These are phyloP conservation scores for Saturnispora ahearnii DNA, from an alignment of 805 yeast species.

Conservation along the genomic window DNA sequence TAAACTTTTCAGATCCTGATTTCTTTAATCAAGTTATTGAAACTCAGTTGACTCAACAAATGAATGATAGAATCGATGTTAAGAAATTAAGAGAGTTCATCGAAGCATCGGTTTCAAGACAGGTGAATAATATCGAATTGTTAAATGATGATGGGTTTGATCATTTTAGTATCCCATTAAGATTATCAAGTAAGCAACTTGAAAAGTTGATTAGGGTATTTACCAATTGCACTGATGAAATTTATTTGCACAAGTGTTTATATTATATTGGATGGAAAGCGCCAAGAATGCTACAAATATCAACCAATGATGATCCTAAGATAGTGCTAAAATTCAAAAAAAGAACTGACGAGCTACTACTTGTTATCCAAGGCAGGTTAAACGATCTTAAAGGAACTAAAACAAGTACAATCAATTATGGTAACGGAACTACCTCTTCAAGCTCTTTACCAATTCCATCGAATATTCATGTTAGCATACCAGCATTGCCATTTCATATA, in stretches of 20 bases:
- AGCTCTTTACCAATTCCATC: background rate
- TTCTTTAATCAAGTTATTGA: constrained; percentile 63
- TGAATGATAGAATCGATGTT: constrained; percentile 70
- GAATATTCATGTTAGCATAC: background rate
- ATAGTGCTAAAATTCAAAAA: constrained; percentile 7
- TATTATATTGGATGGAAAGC: constrained; percentile 2
- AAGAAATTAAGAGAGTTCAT: constrained; percentile 42
- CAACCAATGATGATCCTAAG: constrained; percentile 9
- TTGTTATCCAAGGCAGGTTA: background rate
- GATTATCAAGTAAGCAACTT: background rate
- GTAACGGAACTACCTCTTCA: background rate
- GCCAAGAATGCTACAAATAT: constrained; percentile 1
- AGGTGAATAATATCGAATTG: background rate
- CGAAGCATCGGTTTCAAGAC: background rate
- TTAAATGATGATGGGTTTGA: background rate
- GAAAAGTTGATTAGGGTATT: background rate
- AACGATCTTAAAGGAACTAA: background rate
- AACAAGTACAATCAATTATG: background rate
- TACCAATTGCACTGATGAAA: background rate
- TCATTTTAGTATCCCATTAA: background rate
- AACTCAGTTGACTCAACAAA: constrained; percentile 47
- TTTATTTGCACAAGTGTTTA: constrained; percentile 1
- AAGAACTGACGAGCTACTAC: constrained; percentile 2
- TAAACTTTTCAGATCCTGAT: constrained; percentile 60
- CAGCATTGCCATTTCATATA: constrained; percentile 1